Base-by-base conservation (phyloP, 1,139 yeast genomes). In the Taphrina wiesneri region DNA sequence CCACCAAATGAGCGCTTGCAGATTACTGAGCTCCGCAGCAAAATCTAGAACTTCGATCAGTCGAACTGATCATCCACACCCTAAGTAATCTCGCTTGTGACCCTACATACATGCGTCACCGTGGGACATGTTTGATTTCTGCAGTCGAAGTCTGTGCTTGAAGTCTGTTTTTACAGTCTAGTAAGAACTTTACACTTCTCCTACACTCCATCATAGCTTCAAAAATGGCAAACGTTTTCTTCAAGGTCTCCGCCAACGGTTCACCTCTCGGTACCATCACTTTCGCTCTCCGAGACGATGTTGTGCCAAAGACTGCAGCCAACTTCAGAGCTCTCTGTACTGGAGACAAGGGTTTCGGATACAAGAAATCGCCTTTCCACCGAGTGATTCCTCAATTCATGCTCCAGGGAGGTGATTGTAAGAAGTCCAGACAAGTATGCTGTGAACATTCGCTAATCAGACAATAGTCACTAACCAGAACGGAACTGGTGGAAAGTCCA, bases 281-380 rank as follows among this genome's bases (percentile, higher is more conserved):
- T 75, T 89, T 89, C 86, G 78, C 90, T 81, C 87, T 93, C 78
- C 91, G 89, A 88, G 83, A 86, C 80, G 96, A 92, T 77, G 91
- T 90, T 74, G 95, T 88, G 72, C 99, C 99, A 84, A 91, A 92
- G 87, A 93, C 99, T 73, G 86, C 97, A 74, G 97, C 90, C 83
- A 93, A 93, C 85, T 93, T 93, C 91, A 86, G 97, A 81, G 97
- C 97, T 73, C 84, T 93, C 75, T 83, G 88, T 80, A 93, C 98
- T 72, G 98, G 98, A 77, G 97, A 92, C 84, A 88, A 92, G 84
- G 98, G 98, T 70, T 92, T 83, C 78, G 98, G 98, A 75, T 92
- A 87, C 86, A 86, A 88, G 76, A 86, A 85, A 75, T 91, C 97
- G 67, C 81, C 86, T 74, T 93, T 93, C 96, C 99, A 93, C 92